These are phyloP conservation scores for Arabidopsis suecica DNA, from an alignment of 345 rosid species.

Conservation along the genomic window DNA sequence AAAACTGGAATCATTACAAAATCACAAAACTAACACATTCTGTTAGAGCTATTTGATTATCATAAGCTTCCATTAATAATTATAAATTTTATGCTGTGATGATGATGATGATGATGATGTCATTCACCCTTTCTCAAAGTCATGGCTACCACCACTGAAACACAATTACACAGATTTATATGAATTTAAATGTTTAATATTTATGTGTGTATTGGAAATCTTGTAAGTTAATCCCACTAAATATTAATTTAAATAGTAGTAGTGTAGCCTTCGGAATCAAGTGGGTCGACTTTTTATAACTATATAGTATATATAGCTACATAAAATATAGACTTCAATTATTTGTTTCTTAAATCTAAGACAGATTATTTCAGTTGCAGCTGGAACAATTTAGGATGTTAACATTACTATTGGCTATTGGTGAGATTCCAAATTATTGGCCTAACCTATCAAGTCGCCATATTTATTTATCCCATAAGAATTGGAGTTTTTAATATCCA, in stretches of 20 bases:
- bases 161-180: conserved; percentile 21
- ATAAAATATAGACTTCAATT: conserved; percentile 20
- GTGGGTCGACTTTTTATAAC: conserved; percentile 32
- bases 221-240: conserved; percentile 29
- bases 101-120: conserved; percentile 43
- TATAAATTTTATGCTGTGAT: background rate
- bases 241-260: conserved; percentile 17
- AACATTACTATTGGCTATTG: background rate
- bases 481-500: background rate
- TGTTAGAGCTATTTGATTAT: too few relatives aligned
- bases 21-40: too few relatives aligned
- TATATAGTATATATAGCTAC: background rate
- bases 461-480: background rate
- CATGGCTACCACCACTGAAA: conserved; percentile 39
- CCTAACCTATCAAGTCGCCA: background rate
- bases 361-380: conserved; percentile 30
- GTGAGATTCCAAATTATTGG: conserved; percentile 19
- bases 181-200: conserved; percentile 3
- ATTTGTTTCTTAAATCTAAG: conserved; percentile 19
- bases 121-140: conserved; percentile 52
- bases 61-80: too few relatives aligned
- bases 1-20: too few relatives aligned
- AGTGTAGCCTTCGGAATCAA: conserved; percentile 35
- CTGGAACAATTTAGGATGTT: conserved; percentile 9
- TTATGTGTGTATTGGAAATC: conserved; percentile 23